These are phyloP conservation scores for Epicoccum sorghinum DNA, from an alignment of 2,329 filamentous ascomycete genomes.

Conservation along the genomic window DNA sequence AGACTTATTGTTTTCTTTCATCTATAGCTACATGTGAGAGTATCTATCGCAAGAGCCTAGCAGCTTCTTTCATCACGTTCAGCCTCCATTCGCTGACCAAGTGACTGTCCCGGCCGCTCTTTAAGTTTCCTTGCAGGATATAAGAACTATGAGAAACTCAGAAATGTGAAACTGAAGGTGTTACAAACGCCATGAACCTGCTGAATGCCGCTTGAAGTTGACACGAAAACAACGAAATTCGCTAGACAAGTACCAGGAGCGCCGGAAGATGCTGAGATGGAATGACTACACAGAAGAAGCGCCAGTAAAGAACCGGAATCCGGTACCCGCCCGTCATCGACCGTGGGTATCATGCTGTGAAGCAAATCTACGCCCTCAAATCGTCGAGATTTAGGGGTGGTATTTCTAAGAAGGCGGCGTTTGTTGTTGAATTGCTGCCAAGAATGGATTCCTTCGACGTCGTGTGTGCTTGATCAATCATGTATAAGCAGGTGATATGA, in stretches of 20 bases:
- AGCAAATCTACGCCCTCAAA: slow-evolving; percentile 12
- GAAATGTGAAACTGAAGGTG: too few species aligned
- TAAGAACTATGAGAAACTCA: too few species aligned
- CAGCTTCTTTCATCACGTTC: background rate
- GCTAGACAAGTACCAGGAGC: slow-evolving; percentile 1
- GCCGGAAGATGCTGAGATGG: slow-evolving; percentile 1
- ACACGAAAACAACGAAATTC: background rate
- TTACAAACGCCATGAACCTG: slow-evolving; percentile 4
- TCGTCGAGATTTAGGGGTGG: slow-evolving; percentile 9
- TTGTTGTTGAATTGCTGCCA: background rate
- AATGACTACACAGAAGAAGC: slow-evolving; percentile 9
- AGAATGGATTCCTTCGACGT: too few species aligned
- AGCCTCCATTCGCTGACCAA: background rate
- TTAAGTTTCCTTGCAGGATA: too few species aligned
- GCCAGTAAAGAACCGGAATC: slow-evolving; percentile 6
- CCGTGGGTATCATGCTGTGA: slow-evolving; percentile 24
- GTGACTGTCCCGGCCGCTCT: too few species aligned
- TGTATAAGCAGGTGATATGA: too few species aligned
- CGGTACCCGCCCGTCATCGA: slow-evolving; percentile 25
- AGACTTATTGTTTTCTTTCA: slow-evolving; percentile 5
- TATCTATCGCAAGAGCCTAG: background rate
- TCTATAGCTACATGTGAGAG: slow-evolving; percentile 9
- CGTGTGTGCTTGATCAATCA: too few species aligned
- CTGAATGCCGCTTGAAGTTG: slow-evolving; percentile 14
- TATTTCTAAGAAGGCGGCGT: background rate